A percentile compares a stretch with the other conserved stretches of the same genome.
phyloP scores from a whole-genome alignment of 2,329 filamentous ascomycete genomes.

The Aureobasidium sp. region DNA sequence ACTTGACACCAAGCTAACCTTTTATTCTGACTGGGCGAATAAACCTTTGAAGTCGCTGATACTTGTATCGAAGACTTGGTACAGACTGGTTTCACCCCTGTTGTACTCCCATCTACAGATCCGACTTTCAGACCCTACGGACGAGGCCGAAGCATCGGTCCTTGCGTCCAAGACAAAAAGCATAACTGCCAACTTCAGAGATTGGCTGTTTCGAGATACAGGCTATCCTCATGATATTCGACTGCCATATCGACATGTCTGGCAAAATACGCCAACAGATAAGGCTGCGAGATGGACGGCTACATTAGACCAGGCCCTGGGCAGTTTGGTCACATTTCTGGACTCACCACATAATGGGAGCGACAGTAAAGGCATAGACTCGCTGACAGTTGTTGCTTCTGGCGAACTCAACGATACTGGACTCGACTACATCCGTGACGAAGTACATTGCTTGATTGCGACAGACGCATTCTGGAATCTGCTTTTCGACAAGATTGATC shows the following conservation, averaged over 20 bases:
- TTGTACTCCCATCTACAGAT: conserved; percentile 47
- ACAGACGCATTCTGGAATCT: conserved; percentile 13
- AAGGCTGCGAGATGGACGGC: neutral
- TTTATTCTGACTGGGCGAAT: conserved; percentile 23
- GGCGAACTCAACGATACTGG: conserved; percentile 6
- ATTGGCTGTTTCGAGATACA: conserved; percentile 1
- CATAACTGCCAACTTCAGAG: neutral
- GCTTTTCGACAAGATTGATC: conserved; percentile 24
- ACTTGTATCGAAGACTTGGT: conserved; percentile 48
- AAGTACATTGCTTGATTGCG: conserved; percentile 10
- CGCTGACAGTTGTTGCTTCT: neutral
- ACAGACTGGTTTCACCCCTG: conserved; percentile 43
- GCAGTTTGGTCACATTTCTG: neutral
- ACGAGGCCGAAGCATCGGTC: neutral
- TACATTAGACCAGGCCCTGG: neutral
- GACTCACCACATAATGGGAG: neutral
- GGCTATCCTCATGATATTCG: conserved; percentile 1
- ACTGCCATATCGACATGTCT: conserved; percentile 1
- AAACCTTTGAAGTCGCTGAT: conserved; percentile 52
- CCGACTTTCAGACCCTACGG: neutral
- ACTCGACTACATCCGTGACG: conserved; percentile 12
- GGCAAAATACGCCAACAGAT: neutral
- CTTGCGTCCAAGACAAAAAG: neutral
- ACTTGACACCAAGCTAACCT: conserved; percentile 40
- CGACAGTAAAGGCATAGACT: neutral